Evolutionary conservation across 208 protist genomes (phyloP), one percentile per base, ranked within the genome.

Genomic region (Crithidia expoeki): DNA sequence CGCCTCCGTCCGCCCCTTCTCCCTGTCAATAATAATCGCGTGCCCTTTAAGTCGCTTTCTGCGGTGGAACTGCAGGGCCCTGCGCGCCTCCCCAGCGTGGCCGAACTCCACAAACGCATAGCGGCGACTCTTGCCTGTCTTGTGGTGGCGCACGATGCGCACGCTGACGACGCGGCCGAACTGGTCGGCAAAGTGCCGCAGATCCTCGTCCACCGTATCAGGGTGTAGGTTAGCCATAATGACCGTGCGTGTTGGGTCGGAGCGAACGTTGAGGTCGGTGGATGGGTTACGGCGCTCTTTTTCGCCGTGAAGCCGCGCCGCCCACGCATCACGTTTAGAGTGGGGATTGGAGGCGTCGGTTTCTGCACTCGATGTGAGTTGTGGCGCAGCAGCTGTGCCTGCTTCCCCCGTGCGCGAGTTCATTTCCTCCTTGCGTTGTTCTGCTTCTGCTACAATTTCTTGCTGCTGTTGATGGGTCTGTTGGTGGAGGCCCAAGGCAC

Each of bases 51-150:
- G 78, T 6, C 89, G 85, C 52, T 77, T 80, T 72, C 83, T 83
- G 44, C 79, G 55, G 38, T 79, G 84, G 36, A 78, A 78, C 58
- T 66, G 69, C 30, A 86, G 68, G 17, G 92, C 92, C 68, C 77
- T 83, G 28, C 68, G 61, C 1, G 85, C 89, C 76, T 94, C 92
- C 51, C 76, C 88, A n/a, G 65, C 71, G 27, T 86, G 75, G 21
- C 83, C 80, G 66, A 87, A 94, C 78, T 96, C 80, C 12, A 94
- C 84, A 81, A 96, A 96, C 27, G 77, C 89, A 71, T 96, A 96
- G 50, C 83, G 73, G 14, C 89, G 76, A 50, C 85, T 92, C 51
- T 79, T 81, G 14, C 87, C 86, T 0, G 79, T 87, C 38, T 81
- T 79, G 60, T 58, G 53, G 65, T 85, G 46, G 17, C 86, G 81